A percentile compares a stretch with the other conserved stretches of the same genome.
Evolutionary conservation across 140 eudicot genomes (phyloP).

Genomic region (Stevia rebaudiana): DNA sequence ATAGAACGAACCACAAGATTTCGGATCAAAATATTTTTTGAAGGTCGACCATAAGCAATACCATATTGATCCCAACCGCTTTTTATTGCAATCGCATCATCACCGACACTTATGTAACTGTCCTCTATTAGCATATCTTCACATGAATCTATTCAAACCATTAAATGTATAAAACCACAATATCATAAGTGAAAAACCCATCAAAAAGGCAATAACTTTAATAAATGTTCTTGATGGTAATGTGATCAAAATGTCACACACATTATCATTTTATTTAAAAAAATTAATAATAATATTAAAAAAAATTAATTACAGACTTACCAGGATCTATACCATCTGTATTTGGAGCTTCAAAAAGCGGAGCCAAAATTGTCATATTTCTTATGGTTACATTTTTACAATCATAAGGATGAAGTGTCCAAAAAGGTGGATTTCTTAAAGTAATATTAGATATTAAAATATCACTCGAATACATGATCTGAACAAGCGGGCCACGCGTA

Average conservation of each 20-base stretch:
- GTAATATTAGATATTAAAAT: slow-evolving; percentile 80
- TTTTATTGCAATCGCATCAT: slow-evolving; percentile 90
- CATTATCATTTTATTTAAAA: too few relatives aligned
- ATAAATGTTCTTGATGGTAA: neutral
- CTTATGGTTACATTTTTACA: slow-evolving; percentile 84
- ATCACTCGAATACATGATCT: slow-evolving; percentile 94
- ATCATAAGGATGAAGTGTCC: slow-evolving; percentile 99
- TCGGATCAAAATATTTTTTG: slow-evolving; percentile 72
- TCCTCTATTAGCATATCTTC: slow-evolving; percentile 93
- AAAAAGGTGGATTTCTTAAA: slow-evolving; percentile 87
- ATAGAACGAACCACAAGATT: slow-evolving; percentile 85
- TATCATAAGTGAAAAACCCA: neutral
- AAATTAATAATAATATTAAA: too few relatives aligned
- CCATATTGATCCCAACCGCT: slow-evolving; percentile 99
- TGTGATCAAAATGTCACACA: neutral
- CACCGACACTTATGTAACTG: slow-evolving; percentile 94
- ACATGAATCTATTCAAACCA: slow-evolving; percentile 67
- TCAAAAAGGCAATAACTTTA: neutral
- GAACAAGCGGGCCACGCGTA: slow-evolving; percentile 95
- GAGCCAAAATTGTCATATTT: slow-evolving; percentile 88
- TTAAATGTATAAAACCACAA: slow-evolving; percentile 16
- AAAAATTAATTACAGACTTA: slow-evolving; percentile 26
- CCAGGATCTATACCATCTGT: slow-evolving; percentile 99
- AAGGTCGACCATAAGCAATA: slow-evolving; percentile 72
- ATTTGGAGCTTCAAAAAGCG: slow-evolving; percentile 81